A percentile compares a stretch with the other conserved stretches of the same genome.
These are phyloP conservation scores for Penicillium flavigenum DNA, from an alignment of 495 filamentous ascomycete genomes.

Conservation along the genomic window DNA sequence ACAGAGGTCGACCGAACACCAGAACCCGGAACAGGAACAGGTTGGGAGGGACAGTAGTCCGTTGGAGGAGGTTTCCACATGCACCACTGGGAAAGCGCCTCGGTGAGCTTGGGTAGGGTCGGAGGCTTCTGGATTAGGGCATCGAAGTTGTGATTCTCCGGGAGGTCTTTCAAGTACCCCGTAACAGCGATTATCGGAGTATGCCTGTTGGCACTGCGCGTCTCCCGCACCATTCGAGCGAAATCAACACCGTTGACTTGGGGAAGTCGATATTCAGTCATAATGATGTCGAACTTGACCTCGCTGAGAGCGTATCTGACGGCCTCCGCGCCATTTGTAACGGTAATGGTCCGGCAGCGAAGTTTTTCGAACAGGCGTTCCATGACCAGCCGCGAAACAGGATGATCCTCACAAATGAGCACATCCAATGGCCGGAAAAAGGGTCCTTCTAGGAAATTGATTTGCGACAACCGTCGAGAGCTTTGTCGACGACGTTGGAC, in stretches of 20 bases:
- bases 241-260: slow-evolving; percentile 93
- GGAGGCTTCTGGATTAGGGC: slow-evolving; percentile 94
- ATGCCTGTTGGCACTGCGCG: slow-evolving; percentile 87
- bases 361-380: slow-evolving; percentile 94
- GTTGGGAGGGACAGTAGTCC: slow-evolving; percentile 44
- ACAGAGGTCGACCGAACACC: slow-evolving; percentile 59
- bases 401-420: slow-evolving; percentile 96
- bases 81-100: slow-evolving; percentile 80
- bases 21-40: slow-evolving; percentile 59
- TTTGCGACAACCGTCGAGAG: slow-evolving; percentile 85
- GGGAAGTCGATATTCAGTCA: slow-evolving; percentile 94
- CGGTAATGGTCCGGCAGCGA: slow-evolving; percentile 90
- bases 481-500: slow-evolving; percentile 91
- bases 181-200: slow-evolving; percentile 98
- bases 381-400: slow-evolving; percentile 96
- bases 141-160: slow-evolving; percentile 91
- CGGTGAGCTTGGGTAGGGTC: slow-evolving; percentile 80
- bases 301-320: slow-evolving; percentile 89
- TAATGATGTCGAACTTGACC: slow-evolving; percentile 92
- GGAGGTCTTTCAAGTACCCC: slow-evolving; percentile 93
- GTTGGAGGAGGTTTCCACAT: slow-evolving; percentile 82
- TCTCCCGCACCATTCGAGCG: slow-evolving; percentile 94
- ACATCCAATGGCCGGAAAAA: slow-evolving; percentile 89
- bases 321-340: slow-evolving; percentile 82
- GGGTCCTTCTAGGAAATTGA: slow-evolving; percentile 77